phyloP scores from a whole-genome alignment of 192 early-diverging fungal species.

The Coemansia pectinata region DNA sequence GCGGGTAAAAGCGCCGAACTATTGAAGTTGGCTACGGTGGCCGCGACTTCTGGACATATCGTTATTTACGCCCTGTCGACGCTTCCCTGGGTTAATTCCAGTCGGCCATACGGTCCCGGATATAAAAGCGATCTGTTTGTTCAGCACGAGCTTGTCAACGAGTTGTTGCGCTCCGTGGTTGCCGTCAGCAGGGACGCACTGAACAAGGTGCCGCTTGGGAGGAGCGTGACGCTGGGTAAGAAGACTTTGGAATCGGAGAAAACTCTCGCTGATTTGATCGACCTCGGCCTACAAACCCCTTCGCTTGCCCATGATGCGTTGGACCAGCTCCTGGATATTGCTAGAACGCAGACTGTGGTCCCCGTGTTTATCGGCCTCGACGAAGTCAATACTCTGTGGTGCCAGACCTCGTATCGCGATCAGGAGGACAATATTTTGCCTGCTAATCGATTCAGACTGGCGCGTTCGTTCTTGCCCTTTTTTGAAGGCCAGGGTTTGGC shows the following conservation, averaged over 20 bases:
- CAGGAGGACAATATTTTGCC: slow-evolving; percentile 37
- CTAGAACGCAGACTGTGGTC: slow-evolving; percentile 39
- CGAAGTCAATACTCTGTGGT: slow-evolving; percentile 52
- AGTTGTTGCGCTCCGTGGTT: slow-evolving; percentile 23
- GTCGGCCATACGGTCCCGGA: slow-evolving; percentile 40
- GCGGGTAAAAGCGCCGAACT: slow-evolving; percentile 52
- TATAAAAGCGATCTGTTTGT: slow-evolving; percentile 20
- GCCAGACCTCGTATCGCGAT: slow-evolving; percentile 33
- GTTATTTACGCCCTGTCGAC: slow-evolving; percentile 42
- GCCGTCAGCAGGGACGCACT: slow-evolving; percentile 29
- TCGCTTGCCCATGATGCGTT: slow-evolving; percentile 36
- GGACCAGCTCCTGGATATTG: slow-evolving; percentile 33
- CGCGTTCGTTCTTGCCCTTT: slow-evolving; percentile 36
- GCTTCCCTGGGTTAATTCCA: slow-evolving; percentile 48
- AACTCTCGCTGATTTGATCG: slow-evolving; percentile 40
- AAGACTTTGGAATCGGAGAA: slow-evolving; percentile 14
- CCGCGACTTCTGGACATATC: slow-evolving; percentile 22
- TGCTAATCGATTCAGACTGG: slow-evolving; percentile 36
- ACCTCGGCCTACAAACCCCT: slow-evolving; percentile 32
- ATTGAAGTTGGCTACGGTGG: slow-evolving; percentile 43
- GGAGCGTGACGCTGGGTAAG: slow-evolving; percentile 31
- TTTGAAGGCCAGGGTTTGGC: slow-evolving; percentile 36
- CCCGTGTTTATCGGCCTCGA: slow-evolving; percentile 50
- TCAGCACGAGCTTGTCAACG: slow-evolving; percentile 33
- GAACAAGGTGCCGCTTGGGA: slow-evolving; percentile 35